These are phyloP conservation scores for Blastobotrys serpentis DNA, from an alignment of 1,139 yeast genomes.

Conservation along the genomic window DNA sequence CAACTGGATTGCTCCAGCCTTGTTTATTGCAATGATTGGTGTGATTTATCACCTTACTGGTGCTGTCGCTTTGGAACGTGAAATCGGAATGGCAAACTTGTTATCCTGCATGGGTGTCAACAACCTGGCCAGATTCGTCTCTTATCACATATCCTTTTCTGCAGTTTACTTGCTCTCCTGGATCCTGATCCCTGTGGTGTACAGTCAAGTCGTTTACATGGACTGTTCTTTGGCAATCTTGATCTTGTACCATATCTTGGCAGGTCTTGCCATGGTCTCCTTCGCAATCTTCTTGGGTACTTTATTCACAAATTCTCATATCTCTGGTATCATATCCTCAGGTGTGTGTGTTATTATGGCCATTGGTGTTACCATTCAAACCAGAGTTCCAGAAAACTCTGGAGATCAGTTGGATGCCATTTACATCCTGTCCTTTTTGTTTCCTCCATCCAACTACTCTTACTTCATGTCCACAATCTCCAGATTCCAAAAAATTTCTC, in stretches of 20 bases:
- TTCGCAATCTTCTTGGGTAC: constrained; percentile 37
- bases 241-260: constrained; percentile 37
- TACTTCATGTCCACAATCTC: constrained; percentile 35
- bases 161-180: constrained; percentile 36
- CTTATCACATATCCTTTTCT: constrained; percentile 35
- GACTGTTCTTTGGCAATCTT: constrained; percentile 33
- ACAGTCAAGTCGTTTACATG: constrained; percentile 29
- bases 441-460: constrained; percentile 40
- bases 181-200: constrained; percentile 34
- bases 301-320: constrained; percentile 36
- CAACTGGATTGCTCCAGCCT: constrained; percentile 39
- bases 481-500: constrained; percentile 29
- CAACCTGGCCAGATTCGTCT: constrained; percentile 29
- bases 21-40: constrained; percentile 39
- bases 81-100: constrained; percentile 36
- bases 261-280: constrained; percentile 37
- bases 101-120: constrained; percentile 38
- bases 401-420: constrained; percentile 31
- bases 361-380: constrained; percentile 36
- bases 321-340: constrained; percentile 40
- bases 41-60: constrained; percentile 41
- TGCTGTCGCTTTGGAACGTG: constrained; percentile 37
- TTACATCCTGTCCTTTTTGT: constrained; percentile 35
- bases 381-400: constrained; percentile 26
- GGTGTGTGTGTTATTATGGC: constrained; percentile 38